A percentile compares a stretch with the other conserved stretches of the same genome.
Evolutionary conservation across 176 grass and related monocot species (phyloP).

Genomic region (Tillandsia fasciculata): DNA sequence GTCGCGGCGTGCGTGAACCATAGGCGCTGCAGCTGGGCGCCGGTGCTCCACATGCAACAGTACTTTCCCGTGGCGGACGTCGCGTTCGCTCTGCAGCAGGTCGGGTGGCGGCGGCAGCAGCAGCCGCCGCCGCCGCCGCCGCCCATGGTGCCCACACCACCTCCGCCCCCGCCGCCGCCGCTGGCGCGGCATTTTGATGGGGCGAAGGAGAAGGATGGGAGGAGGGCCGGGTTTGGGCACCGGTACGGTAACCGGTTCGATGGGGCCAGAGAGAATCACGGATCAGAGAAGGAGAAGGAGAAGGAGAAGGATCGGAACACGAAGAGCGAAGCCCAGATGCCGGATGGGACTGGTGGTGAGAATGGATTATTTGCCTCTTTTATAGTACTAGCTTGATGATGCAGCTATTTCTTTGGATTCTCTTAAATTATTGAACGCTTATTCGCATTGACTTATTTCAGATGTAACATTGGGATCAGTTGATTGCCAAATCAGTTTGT

Average conservation of each 20-base stretch:
- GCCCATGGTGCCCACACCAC: too few species aligned
- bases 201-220: conserved; percentile 4
- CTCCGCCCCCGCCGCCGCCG: neutral
- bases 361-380: neutral
- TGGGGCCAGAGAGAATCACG: neutral
- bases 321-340: neutral
- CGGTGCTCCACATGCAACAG: conserved; percentile 21
- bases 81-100: conserved; percentile 15
- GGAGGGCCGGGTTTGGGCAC: conserved; percentile 16
- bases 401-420: too few species aligned
- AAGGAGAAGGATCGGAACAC: neutral
- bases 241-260: conserved; percentile 3
- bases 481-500: neutral
- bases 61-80: conserved; percentile 20
- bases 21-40: conserved; percentile 17
- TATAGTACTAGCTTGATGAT: too few species aligned
- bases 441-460: neutral
- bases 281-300: neutral
- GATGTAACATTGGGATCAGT: neutral
- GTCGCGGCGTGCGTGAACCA: conserved; percentile 14
- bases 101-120: conserved; percentile 8
- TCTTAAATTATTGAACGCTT: neutral
- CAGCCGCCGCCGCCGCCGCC: conserved; percentile 3
- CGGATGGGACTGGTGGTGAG: neutral
- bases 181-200: conserved; percentile 3